Evolutionary conservation across 371 early-diverging fungal species (phyloP), one percentile per base, ranked within the genome.

Genomic region (Umbelopsis sp.): DNA sequence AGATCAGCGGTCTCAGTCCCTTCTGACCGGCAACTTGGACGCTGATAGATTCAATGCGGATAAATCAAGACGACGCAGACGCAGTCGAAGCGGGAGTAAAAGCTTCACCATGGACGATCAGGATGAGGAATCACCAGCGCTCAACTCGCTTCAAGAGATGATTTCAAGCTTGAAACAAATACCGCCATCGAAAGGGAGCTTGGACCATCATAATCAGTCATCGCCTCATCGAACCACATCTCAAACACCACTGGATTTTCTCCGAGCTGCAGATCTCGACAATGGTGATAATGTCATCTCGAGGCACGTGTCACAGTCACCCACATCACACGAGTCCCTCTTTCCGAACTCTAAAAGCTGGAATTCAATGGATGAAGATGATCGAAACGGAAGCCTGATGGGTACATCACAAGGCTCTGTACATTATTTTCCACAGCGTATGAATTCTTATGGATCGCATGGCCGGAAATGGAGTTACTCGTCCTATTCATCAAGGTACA

Each of bases 81-180:
- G 72, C 32, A 72, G 75, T 24, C 65, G 72, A 45, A 72, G 75
- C 16, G 62, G 70, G 46, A 50, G 65, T 14, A 64, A 65, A 35
- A 53, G 37, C 32, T 45, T 46, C 2, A 18, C 29, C 2, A 22
- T 71, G 6, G 44, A 68, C 0, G 70, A 68, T 14, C 24, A 69
- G 57, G 51, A 74, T 5, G 69, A 72, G 32, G 74, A 70, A 4
- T 72, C 78, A 9, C 76, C 78, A 44, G 81, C 77, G 4, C 65
- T 79, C 24, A 76, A 79, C 38, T 81, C 81, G 5, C 65, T 81
- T 9, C 75, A 79, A 50, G 79, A 81, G 37, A 77, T 81, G 20
- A 81, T 81, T 38, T 65, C 73, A 46, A 76, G 77, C 32, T 76
- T 81, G 66, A 77, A 74, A 46, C 70, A 77, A n/a, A 44, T 79